A percentile compares a stretch with the other conserved stretches of the same genome.
These are phyloP conservation scores for Carex arenaria DNA, from an alignment of 202 grass and related monocot genomes.

Conservation along the genomic window DNA sequence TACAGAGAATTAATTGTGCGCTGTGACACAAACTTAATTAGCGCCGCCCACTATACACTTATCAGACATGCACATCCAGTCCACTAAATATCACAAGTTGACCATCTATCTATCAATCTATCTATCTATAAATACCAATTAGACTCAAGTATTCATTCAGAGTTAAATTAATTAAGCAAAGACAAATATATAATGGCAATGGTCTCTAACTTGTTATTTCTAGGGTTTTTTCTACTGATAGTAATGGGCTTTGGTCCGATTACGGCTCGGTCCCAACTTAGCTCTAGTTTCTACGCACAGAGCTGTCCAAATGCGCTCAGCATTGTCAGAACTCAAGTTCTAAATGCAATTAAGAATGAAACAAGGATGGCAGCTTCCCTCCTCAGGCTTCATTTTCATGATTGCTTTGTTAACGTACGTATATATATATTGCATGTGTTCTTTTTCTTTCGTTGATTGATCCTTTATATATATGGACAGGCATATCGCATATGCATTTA, in stretches of 20 bases:
- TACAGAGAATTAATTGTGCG: no score
- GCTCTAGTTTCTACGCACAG: conserved; percentile 41
- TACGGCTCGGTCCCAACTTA: conserved; percentile 40
- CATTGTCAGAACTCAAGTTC: conserved; percentile 44
- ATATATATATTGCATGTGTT: neutral
- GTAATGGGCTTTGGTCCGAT: conserved; percentile 28
- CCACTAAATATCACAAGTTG: no score
- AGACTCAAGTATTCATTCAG: no score
- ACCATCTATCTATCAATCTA: no score
- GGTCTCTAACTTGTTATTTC: neutral
- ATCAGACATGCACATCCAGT: no score
- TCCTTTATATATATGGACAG: neutral
- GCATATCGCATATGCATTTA: neutral
- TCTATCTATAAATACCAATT: no score
- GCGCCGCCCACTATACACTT: no score
- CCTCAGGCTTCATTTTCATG: conserved; percentile 92
- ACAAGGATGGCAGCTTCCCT: conserved; percentile 72
- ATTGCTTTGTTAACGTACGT: conserved; percentile 90
- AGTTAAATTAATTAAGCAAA: no score
- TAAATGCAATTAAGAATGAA: conserved; percentile 44
- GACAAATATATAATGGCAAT: neutral
- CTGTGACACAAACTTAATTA: no score
- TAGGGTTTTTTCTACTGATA: conserved; percentile 8
- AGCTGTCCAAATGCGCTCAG: conserved; percentile 47
- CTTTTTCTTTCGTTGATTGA: neutral